Evolutionary conservation across 169 alveolate species (phyloP), one percentile per base, ranked within the genome.

Genomic region (Babesia bovis): DNA sequence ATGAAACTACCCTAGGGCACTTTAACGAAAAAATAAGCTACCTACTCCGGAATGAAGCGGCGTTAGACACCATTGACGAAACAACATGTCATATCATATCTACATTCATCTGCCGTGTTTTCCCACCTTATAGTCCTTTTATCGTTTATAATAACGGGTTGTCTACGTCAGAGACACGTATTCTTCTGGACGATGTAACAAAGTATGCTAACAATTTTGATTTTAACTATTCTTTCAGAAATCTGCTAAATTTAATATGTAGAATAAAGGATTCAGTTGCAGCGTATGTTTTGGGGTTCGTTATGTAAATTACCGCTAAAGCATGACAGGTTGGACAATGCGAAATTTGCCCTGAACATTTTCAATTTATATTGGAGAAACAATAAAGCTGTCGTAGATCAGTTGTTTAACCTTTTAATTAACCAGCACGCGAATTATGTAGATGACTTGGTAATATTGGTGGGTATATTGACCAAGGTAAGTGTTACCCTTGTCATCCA

Each of bases 281-380:
- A 3, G 73, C 61, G 19, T 4, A 68, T 42, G 32, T 50, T 28
- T 36, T 75, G 6, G 85, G 85, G 76, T 72, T 21, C 38, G 50
- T 41, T 40, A 4, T 32, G 6, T 2, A 7, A 35, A 12, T 19
- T 38, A 5, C 2, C 12, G 4, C 33, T 38, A 38, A 12, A 38
- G 10, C 25, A 44, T 3, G 51, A 17, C 28, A 72, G 83, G 35
- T 35, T 75, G 7, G 33, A 42, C 59, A 78, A 75, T 35, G 41
- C 78, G 0, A 61, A 42, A 28, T 75, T 65, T 56, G 65, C 60
- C 75, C 9, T 61, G 42, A 65, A 75, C 42, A 9, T 75, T 4
- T 12, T 75, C 19, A 75, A 75, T 44, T 38, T 75, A n/a, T 75
- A 75, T 58, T 68, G 85, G 59, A 41, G 85, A 13, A 75, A 75